Percentiles rank a stretch among this genome's conserved stretches.
These are phyloP conservation scores for Nitzschia putrida DNA, from an alignment of 108 stramenopile species.

Conservation along the genomic window DNA sequence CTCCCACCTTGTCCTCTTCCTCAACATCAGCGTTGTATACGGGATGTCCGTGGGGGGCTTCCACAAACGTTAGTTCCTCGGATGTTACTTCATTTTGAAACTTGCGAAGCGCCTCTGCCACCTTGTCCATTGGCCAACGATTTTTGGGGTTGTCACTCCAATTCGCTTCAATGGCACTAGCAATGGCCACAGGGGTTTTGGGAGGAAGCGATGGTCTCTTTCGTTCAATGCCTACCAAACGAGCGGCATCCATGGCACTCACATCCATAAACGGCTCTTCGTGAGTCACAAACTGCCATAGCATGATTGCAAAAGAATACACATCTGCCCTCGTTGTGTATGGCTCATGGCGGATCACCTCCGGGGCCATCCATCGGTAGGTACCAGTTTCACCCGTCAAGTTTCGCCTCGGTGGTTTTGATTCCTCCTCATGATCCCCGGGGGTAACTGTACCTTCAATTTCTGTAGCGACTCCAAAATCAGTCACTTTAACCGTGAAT, in stretches of 20 bases:
- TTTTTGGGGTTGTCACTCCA: conserved; percentile 59
- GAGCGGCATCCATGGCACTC: conserved; percentile 64
- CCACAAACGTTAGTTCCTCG: conserved; percentile 47
- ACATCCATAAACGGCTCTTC: conserved; percentile 63
- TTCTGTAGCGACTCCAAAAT: conserved; percentile 67
- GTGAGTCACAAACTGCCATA: conserved; percentile 72
- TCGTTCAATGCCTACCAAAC: conserved; percentile 55
- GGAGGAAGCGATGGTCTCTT: conserved; percentile 56
- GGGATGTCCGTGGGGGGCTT: conserved; percentile 58
- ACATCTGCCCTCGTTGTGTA: conserved; percentile 71
- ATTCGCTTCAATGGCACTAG: conserved; percentile 48
- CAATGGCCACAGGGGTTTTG: conserved; percentile 40
- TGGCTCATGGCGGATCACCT: conserved; percentile 69
- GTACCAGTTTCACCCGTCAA: conserved; percentile 79
- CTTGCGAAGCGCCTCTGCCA: conserved; percentile 38
- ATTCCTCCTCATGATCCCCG: neutral
- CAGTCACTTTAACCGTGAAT: conserved; percentile 65
- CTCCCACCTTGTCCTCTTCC: neutral
- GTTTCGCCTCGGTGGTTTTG: conserved; percentile 10
- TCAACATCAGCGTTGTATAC: conserved; percentile 36
- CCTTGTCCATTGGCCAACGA: conserved; percentile 40
- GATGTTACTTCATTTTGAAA: conserved; percentile 28
- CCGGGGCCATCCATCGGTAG: conserved; percentile 70
- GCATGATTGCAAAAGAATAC: conserved; percentile 63
- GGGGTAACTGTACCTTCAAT: neutral